These are phyloP conservation scores for Amphirosellinia nigrospora DNA, from an alignment of 495 filamentous ascomycete genomes.

Conservation along the genomic window DNA sequence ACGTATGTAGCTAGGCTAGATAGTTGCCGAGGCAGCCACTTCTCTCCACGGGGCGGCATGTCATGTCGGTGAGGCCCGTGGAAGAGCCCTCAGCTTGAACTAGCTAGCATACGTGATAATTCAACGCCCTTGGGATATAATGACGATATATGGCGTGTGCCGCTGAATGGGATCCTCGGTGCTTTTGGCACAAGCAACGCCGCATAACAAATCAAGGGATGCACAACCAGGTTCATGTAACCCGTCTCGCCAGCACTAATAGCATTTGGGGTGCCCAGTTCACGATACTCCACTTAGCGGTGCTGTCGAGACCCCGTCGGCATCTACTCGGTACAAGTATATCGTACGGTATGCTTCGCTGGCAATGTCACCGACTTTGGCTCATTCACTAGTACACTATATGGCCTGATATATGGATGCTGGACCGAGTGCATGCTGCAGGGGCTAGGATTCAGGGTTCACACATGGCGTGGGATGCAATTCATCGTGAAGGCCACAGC, in stretches of 20 bases:
- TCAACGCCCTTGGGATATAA: background rate
- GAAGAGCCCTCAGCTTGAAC: background rate
- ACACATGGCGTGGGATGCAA: constrained; percentile 9
- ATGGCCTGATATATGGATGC: constrained; percentile 15
- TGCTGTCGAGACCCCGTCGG: constrained; percentile 12
- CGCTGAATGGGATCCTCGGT: background rate
- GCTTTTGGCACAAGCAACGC: background rate
- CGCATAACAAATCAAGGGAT: constrained; percentile 8
- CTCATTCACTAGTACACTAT: background rate
- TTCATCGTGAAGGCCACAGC: constrained; percentile 11
- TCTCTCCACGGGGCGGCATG: background rate
- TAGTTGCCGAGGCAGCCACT: constrained; percentile 6
- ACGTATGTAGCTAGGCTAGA: constrained; percentile 11
- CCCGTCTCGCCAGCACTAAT: constrained; percentile 13
- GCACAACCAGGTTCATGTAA: constrained; percentile 6
- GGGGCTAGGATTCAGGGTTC: constrained; percentile 14
- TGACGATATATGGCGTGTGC: constrained; percentile 2
- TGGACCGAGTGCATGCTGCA: constrained; percentile 13
- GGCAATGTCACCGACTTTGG: constrained; percentile 5
- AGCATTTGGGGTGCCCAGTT: background rate
- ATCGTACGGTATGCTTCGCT: constrained; percentile 16
- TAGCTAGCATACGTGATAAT: background rate
- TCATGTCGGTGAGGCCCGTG: background rate
- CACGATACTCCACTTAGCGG: constrained; percentile 21
- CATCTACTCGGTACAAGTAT: constrained; percentile 8